Evolutionary conservation across 2,329 filamentous ascomycete genomes (phyloP).

Genomic region (Scorias spongiosa): DNA sequence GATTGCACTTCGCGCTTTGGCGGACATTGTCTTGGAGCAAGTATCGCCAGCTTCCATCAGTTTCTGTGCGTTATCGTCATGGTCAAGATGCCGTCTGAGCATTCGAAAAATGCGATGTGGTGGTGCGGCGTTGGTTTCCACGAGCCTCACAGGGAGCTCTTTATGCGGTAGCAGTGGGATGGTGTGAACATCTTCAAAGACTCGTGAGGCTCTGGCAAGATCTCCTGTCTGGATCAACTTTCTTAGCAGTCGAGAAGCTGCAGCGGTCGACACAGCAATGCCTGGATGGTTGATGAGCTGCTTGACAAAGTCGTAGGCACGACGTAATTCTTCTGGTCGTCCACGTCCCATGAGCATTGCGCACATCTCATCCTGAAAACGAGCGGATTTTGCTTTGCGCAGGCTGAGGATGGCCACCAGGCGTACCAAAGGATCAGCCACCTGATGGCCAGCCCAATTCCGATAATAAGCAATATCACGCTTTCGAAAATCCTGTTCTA

Average conservation of each 20-base stretch:
- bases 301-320: neutral
- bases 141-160: neutral
- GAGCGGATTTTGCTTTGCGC: neutral
- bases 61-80: slow-evolving; percentile 4
- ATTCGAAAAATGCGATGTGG: slow-evolving; percentile 9
- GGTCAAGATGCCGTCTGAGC: slow-evolving; percentile 7
- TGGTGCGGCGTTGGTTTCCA: neutral
- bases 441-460: neutral
- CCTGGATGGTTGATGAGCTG: neutral
- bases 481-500: neutral
- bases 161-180: neutral
- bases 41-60: neutral
- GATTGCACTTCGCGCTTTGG: slow-evolving; percentile 25
- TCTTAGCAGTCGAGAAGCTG: neutral
- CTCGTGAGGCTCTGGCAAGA: neutral
- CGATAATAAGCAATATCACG: neutral
- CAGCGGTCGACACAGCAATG: neutral
- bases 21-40: slow-evolving; percentile 8
- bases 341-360: neutral
- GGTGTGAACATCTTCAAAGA: neutral
- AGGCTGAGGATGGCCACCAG: neutral
- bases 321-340: neutral
- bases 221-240: neutral
- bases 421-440: neutral
- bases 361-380: neutral